phyloP scores from a whole-genome alignment of 371 early-diverging fungal species.

The Rhizopus arrhizus region DNA sequence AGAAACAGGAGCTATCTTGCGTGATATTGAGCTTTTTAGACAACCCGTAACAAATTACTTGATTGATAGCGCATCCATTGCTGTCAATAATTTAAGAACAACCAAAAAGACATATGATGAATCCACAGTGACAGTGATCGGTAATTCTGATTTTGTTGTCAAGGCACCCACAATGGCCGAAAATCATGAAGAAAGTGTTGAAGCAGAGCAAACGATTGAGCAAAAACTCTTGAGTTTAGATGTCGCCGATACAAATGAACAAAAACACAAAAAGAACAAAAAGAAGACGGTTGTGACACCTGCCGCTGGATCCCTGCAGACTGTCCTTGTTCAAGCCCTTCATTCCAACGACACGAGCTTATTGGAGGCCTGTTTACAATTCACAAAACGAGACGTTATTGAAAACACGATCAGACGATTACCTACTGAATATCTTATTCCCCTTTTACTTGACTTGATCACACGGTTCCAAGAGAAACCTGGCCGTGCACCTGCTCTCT shows the following conservation, averaged over 20 bases:
- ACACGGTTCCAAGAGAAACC: slow-evolving; percentile 70
- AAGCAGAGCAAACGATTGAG: slow-evolving; percentile 39
- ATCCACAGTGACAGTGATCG: slow-evolving; percentile 45
- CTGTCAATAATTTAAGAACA: slow-evolving; percentile 53
- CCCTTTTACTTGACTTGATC: slow-evolving; percentile 69
- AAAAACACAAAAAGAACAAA: slow-evolving; percentile 23
- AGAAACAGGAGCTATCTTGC: slow-evolving; percentile 36
- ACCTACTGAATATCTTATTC: slow-evolving; percentile 73
- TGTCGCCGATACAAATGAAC: slow-evolving; percentile 28
- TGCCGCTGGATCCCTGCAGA: slow-evolving; percentile 67
- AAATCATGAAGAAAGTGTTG: slow-evolving; percentile 9
- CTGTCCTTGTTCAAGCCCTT: slow-evolving; percentile 77
- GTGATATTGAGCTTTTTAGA: slow-evolving; percentile 51
- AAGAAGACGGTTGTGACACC: slow-evolving; percentile 31
- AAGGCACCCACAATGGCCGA: slow-evolving; percentile 33
- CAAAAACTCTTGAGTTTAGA: slow-evolving; percentile 38
- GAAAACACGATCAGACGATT: slow-evolving; percentile 69
- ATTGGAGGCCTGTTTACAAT: slow-evolving; percentile 67
- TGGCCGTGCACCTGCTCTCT: slow-evolving; percentile 59
- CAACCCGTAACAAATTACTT: slow-evolving; percentile 57
- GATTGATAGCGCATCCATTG: slow-evolving; percentile 57
- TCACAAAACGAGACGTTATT: slow-evolving; percentile 66
- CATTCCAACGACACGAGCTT: slow-evolving; percentile 71
- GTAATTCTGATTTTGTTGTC: slow-evolving; percentile 46
- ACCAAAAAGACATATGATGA: slow-evolving; percentile 57